Percentiles rank a stretch among this genome's conserved stretches.
Evolutionary conservation across 2,329 filamentous ascomycete genomes (phyloP).

Genomic region (Thelonectria rubi): DNA sequence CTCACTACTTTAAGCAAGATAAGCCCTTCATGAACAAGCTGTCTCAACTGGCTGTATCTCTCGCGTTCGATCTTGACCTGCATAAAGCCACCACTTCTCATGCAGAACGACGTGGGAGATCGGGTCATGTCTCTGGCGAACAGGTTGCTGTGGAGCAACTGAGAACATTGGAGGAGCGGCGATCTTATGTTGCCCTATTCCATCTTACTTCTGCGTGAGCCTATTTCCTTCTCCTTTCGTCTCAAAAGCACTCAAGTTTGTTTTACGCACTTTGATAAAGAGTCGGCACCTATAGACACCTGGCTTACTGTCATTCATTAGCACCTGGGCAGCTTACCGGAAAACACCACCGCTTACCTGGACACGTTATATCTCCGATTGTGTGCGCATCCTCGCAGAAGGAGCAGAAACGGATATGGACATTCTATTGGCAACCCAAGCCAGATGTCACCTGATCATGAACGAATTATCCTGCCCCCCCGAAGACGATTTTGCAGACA

Average conservation of each 20-base stretch:
- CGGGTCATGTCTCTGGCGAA: background rate
- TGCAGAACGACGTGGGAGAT: background rate
- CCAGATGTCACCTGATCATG: conserved; percentile 27
- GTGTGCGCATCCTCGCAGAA: conserved; percentile 52
- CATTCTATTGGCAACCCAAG: conserved; percentile 14
- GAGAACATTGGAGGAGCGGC: conserved; percentile 25
- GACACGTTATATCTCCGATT: conserved; percentile 66
- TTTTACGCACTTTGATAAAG: background rate
- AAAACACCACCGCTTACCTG: conserved; percentile 53
- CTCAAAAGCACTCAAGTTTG: background rate
- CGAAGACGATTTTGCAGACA: background rate
- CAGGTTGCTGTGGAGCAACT: background rate
- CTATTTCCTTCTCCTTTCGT: background rate
- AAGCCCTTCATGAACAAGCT: conserved; percentile 51
- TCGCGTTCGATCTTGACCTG: conserved; percentile 53
- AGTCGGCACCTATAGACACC: background rate
- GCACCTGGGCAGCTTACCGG: conserved; percentile 47
- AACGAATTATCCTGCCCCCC: conserved; percentile 13
- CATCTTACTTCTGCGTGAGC: conserved; percentile 43
- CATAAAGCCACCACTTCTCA: conserved; percentile 16
- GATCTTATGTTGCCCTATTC: conserved; percentile 28
- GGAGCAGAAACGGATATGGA: conserved; percentile 21
- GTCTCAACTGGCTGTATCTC: conserved; percentile 48
- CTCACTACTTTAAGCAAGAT: conserved; percentile 34
- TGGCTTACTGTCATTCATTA: conserved; percentile 17